Evolutionary conservation across 352 stramenopile species (phyloP), one percentile per base, ranked within the genome.

Genomic region (Peronosclerospora sorghi): DNA sequence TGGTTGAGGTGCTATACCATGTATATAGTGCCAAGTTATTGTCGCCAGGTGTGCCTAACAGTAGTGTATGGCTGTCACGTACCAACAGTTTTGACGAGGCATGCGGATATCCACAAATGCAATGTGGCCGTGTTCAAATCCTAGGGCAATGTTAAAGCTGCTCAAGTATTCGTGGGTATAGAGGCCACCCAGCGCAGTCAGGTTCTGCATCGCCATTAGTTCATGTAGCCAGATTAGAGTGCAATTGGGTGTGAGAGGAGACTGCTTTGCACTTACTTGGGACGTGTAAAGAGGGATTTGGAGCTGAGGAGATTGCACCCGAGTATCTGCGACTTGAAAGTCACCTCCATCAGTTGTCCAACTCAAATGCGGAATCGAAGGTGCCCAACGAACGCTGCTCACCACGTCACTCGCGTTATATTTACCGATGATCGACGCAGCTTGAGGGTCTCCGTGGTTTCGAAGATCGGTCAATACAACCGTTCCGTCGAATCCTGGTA

Each of bases 301-400:
- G 8, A 76, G 51, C 24, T 74, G 62, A 19, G 55, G 34, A 2
- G 65, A 51, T 13, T 44, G 60, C 12, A 54, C 41, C 10, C 79
- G 73, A 15, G 59, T 53, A 17, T 91, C 79, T 5, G 45, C 58
- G 5, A 88, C 29, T 57, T 85, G 76, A 35, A 87, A 83, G 12
- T 84, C 71, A 5, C 79, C 79, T 18, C 67, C 73, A 47, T 91
- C 79, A 1, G 79, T 88, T 4, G 79, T 91, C 79, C 76, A 91
- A 40, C 79, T 91, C 23, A 91, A 37, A 4, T 71, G 59, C 2
- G 62, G 53, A 13, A 63, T 44, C 0, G 38, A 45, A 14, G 66
- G 71, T 8, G 70, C 59, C 79, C 76, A 91, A 1, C 79, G 73
- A 30, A 91, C 23, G 39, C 79, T 91, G 44, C 75, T 88, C 14